Conservation (phyloP, 164 flowering plant species). For the Nymphaea colorata region DNA sequence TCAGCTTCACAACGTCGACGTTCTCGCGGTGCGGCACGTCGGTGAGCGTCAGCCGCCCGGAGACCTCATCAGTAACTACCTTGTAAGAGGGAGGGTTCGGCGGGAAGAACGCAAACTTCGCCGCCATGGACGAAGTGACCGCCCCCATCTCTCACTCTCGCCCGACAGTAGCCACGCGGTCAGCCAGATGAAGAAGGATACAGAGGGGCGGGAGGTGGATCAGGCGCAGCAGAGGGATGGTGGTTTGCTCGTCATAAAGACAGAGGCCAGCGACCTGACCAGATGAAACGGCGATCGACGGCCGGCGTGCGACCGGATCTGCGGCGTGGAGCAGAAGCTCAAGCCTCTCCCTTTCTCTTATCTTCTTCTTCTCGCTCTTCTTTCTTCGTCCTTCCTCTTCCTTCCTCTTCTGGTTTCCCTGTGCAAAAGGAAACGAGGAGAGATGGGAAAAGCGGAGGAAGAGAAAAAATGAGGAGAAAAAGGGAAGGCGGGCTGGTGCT, state of each 20-base stretch:
- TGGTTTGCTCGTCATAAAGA: not conserved
- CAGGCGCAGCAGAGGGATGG: not conserved
- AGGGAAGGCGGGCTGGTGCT: too few species aligned
- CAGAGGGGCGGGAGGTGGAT: not conserved
- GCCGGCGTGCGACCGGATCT: not conserved
- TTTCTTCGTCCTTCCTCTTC: not conserved
- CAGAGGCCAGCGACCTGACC: not conserved
- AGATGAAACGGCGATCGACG: not conserved
- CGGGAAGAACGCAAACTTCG: slow-evolving; percentile 86
- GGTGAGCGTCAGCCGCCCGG: slow-evolving; percentile 39
- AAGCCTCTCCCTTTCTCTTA: not conserved
- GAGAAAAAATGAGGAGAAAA: too few species aligned
- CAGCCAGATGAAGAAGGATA: too few species aligned
- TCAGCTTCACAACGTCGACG: slow-evolving; percentile 59
- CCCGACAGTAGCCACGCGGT: not conserved
- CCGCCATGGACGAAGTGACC: slow-evolving; percentile 76
- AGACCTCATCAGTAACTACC: slow-evolving; percentile 27
- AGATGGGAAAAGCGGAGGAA: too few species aligned
- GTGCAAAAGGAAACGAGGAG: not conserved
- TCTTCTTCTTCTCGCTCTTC: not conserved
- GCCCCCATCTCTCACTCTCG: slow-evolving; percentile 41
- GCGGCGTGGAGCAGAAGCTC: not conserved
- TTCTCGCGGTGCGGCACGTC: slow-evolving; percentile 42
- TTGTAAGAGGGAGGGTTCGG: slow-evolving; percentile 76
- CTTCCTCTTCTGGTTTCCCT: not conserved